A percentile compares a stretch with the other conserved stretches of the same genome.
phyloP scores from a whole-genome alignment of 2,329 filamentous ascomycete species.

The Nannizzia gypsea region DNA sequence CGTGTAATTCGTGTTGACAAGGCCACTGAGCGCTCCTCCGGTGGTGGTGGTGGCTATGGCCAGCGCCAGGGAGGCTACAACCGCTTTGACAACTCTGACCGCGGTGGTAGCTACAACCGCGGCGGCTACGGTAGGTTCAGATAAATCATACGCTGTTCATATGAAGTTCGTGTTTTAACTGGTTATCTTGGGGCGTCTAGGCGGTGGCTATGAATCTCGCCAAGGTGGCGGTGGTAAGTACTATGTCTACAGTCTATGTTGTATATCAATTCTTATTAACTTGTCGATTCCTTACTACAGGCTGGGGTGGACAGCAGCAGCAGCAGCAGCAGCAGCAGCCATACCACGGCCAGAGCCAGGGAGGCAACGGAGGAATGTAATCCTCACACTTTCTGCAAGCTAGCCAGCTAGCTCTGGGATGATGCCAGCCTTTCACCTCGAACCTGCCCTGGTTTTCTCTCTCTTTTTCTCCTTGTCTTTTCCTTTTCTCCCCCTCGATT shows the following conservation, averaged over 20 bases:
- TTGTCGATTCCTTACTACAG: neutral
- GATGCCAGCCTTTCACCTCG: neutral
- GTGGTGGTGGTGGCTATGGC: conserved; percentile 29
- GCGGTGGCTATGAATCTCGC: conserved; percentile 19
- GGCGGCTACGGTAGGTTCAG: conserved; percentile 23
- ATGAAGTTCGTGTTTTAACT: neutral
- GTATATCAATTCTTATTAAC: neutral
- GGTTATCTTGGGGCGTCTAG: neutral
- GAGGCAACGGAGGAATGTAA: conserved; percentile 6
- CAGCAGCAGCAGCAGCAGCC: conserved; percentile 8
- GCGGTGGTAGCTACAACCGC: conserved; percentile 18
- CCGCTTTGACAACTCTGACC: conserved; percentile 27
- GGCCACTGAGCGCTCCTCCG: conserved; percentile 63
- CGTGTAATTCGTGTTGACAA: conserved; percentile 92
- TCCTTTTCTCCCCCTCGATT: neutral
- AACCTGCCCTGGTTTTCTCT: neutral
- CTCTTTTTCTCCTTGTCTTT: neutral
- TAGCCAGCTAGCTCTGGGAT: neutral
- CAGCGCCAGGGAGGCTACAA: conserved; percentile 27
- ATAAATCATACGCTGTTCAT: neutral
- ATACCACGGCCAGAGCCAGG: conserved; percentile 9
- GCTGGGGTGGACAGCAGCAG: conserved; percentile 12
- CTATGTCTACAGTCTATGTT: neutral
- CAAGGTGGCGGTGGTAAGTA: conserved; percentile 22
- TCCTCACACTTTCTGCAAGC: neutral